Evolutionary conservation across 192 early-diverging fungal genomes (phyloP), one percentile per base, ranked within the genome.

Genomic region (Backusella tarrabulga): DNA sequence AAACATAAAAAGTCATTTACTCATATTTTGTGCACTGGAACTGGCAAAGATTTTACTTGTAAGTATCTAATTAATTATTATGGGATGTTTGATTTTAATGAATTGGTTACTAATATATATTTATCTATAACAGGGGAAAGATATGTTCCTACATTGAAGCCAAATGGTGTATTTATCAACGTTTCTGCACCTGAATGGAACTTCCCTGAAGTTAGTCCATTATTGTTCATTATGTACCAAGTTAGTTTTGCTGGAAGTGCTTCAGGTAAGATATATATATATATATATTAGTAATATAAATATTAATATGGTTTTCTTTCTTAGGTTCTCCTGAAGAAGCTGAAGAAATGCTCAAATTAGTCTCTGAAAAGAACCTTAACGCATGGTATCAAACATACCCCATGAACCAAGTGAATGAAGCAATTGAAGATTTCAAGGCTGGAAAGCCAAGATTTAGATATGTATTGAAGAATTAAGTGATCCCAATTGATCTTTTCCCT

Each of bases 321-420:
- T 87, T 91, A 44, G 92, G 90, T 42, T 79, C 84, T 36, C 73
- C 80, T 70, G 75, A 84, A 8, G 84, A 87, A 17, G 79, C 89
- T 34, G 75, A 87, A 29, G 86, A 92, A 72, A 90, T 90, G 75
- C 79, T 93, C 23, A 85, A 86, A 46, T 86, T 92, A 68, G 85
- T 90, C 3, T 86, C 79, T 52, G 77, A 91, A 84, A 82, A 87
- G 42, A 79, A 87, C n/a, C 81, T 93, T 66, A 79, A 77, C 34
- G 83, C 90, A 0, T 84, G 83, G 72, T 85, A 92, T 38, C 88
- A 89, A 71, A 79, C 75, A 34, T 78, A 77, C 40, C 86, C 91
- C 8, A 91, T 94, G 85, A 85, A 76, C 34, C 79, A 92, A 34
- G 81, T 85, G 71, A 91, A 92, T 72, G 86, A 87, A 42, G 94